These are phyloP conservation scores for Chrysosporium queenslandicum DNA, from an alignment of 2,329 filamentous ascomycete genomes.

Conservation along the genomic window DNA sequence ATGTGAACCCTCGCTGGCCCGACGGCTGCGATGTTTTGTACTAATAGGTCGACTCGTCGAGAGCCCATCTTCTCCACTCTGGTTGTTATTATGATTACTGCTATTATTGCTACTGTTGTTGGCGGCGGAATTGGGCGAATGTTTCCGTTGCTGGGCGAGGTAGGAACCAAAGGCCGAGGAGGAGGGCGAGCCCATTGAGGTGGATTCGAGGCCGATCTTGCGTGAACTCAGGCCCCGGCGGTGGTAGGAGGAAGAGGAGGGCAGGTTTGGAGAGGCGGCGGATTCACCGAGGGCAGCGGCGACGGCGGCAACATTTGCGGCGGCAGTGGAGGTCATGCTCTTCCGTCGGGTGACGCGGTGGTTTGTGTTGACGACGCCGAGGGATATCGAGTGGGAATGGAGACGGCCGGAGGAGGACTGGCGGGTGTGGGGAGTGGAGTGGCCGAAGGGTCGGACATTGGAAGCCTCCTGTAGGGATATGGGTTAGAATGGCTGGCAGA, in stretches of 20 bases:
- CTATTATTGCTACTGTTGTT: not conserved
- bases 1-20: conserved; percentile 77
- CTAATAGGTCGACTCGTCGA: conserved; percentile 39
- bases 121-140: conserved; percentile 25
- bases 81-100: conserved; percentile 13
- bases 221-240: conserved; percentile 43
- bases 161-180: conserved; percentile 35
- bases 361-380: conserved; percentile 64
- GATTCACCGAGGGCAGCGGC: conserved; percentile 52
- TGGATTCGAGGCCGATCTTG: conserved; percentile 51
- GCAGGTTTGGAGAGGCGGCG: conserved; percentile 46
- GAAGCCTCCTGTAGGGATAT: conserved; percentile 18
- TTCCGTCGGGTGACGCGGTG: conserved; percentile 88
- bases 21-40: conserved; percentile 47
- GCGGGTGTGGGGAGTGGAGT: conserved; percentile 51
- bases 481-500: not conserved
- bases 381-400: conserved; percentile 65
- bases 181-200: conserved; percentile 41
- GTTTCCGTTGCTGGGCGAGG: conserved; percentile 31
- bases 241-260: conserved; percentile 41
- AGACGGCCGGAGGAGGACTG: conserved; percentile 61
- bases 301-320: conserved; percentile 52
- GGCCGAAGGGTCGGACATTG: conserved; percentile 54
- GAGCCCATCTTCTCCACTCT: conserved; percentile 41
- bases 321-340: conserved; percentile 69